Conservation (phyloP, 176 grass and related monocot genomes). For the Aegilops umbellulata region DNA sequence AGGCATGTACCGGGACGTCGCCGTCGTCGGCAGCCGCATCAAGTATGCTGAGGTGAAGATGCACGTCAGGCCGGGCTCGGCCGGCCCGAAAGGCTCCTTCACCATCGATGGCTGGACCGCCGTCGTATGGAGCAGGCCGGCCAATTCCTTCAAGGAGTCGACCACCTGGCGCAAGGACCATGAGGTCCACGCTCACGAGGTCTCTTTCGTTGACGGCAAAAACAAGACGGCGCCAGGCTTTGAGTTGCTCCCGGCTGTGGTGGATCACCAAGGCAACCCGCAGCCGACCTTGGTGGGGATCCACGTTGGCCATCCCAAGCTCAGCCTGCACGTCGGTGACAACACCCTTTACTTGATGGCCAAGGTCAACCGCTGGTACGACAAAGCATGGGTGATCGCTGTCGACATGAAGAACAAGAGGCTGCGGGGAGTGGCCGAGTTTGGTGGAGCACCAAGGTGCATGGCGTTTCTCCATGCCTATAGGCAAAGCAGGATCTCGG, state of each 20-base stretch:
- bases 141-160: background rate
- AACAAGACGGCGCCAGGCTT: background rate
- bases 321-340: background rate
- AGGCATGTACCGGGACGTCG: background rate
- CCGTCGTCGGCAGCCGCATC: background rate
- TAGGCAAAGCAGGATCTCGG: background rate
- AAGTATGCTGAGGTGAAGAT: background rate
- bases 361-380: background rate
- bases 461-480: background rate
- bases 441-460: background rate
- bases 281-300: background rate
- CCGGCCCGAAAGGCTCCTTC: background rate
- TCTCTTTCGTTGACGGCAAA: background rate
- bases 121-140: background rate
- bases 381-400: slow-evolving; percentile 9
- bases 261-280: background rate
- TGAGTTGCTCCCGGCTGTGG: background rate
- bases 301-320: background rate
- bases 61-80: background rate
- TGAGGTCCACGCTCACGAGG: background rate
- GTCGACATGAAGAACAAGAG: background rate
- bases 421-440: background rate
- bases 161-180: background rate
- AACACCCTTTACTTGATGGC: background rate
- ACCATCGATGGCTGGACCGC: background rate